Base-by-base conservation (phyloP, 805 yeast species). In the Wickerhamomyces ciferrii region DNA sequence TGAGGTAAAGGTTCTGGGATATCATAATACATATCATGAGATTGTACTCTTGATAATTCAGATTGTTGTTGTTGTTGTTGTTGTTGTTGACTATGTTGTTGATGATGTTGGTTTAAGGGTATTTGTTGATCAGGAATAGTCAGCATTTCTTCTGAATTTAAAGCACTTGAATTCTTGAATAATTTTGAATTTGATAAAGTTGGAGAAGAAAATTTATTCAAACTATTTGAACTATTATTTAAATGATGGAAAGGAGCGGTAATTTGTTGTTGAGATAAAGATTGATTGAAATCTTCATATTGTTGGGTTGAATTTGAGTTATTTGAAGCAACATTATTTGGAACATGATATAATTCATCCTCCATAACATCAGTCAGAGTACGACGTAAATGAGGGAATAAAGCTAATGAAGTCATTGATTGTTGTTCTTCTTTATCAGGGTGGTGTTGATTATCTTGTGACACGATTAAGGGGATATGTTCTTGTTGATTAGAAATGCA, bases 281-380 rank as follows among this genome's bases (percentile, higher is more conserved):
- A 43, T 18, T 23, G 53, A 42, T 51, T 40, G 44, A 44, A 14
- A 52, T 42, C 34, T 42, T 43, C 24, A 42, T 52, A 39, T 51
- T 54, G 52, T 7, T 41, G 36, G 7, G 48, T 43, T 43, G 45
- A 20, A 21, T 15, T 11, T 24, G 5, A 39, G 4, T 51, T 52
- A 10, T 17, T 21, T 9, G 14, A 25, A 18, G 14, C 20, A 4
- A 7, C 35, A 31, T 31, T 32, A 11, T 3, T 27, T 36, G 49
- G 59, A 31, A 55, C 49, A 42, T 70, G 75, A 52, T 78, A 78
- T 27, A 79, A 63, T 49, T 79, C 85, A 46, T 80, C 84, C 50
- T 79, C 84, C 72, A 78, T 71, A 19, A 78, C 74, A 50, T 79
- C 84, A 17, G 80, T 75, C 45, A 78, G 59, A 19, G 83, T 69